Evolutionary conservation across 1,284 basidiomycete genomes (phyloP).

Genomic region (Malassezia cuniculi): DNA sequence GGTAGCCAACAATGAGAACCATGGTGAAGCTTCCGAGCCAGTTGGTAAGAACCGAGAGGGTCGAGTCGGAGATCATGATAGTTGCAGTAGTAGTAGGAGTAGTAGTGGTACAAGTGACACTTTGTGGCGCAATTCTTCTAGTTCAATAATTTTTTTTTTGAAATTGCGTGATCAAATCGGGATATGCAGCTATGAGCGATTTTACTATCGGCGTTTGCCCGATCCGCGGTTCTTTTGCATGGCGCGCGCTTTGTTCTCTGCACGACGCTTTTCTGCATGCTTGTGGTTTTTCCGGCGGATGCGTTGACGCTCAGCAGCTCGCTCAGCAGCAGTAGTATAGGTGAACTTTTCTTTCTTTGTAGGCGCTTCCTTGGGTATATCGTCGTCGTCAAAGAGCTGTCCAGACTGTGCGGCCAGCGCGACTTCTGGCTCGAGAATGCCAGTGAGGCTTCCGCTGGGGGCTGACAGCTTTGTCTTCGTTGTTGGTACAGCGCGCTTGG

Average conservation of each 20-base stretch:
- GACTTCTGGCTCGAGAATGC: slow-evolving; percentile 12
- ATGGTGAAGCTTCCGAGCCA: slow-evolving; percentile 9
- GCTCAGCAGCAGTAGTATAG: slow-evolving; percentile 10
- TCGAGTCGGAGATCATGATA: slow-evolving; percentile 10
- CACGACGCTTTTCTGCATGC: slow-evolving; percentile 9
- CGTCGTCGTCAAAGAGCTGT: not conserved
- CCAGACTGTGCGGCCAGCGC: slow-evolving; percentile 2
- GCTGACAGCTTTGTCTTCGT: not conserved
- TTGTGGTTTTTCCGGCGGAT: slow-evolving; percentile 9
- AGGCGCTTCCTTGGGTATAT: not conserved
- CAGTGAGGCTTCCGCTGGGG: slow-evolving; percentile 10
- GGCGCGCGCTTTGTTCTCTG: slow-evolving; percentile 1
- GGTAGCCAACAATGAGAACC: slow-evolving; percentile 13
- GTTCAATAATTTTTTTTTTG: slow-evolving; percentile 3
- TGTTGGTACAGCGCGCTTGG: not conserved
- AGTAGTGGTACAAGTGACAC: too few relatives aligned
- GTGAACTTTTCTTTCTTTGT: not conserved
- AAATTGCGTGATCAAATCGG: too few relatives aligned
- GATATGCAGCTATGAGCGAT: not conserved
- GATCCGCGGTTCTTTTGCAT: slow-evolving; percentile 1
- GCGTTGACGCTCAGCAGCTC: slow-evolving; percentile 5
- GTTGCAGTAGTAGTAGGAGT: too few relatives aligned
- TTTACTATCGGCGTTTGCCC: not conserved
- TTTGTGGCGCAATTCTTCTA: too few relatives aligned
- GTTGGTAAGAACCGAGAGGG: slow-evolving; percentile 8